Base-by-base conservation (phyloP, 108 stramenopile species). In the Discostella pseudostelligera region DNA sequence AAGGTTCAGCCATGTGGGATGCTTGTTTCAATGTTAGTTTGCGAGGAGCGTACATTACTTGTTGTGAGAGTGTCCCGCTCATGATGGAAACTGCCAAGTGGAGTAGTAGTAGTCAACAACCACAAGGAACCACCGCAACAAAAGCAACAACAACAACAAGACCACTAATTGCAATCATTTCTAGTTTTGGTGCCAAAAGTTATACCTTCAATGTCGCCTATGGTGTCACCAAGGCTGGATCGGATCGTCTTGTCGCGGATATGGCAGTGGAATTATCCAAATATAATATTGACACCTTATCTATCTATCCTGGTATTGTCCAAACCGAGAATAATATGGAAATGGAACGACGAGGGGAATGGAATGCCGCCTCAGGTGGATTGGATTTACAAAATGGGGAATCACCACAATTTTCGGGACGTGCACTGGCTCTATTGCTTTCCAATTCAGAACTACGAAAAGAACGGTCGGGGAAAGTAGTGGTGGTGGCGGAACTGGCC, bases 141-240 rank as follows among this genome's bases (percentile, higher is more conserved):
- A 4, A 3, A 32, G 5, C 32, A 20, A 44, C 62, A 14, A 66
- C 14, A 25, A 53, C 14, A 1, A 62, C 76, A 2, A 81, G 76
- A 19, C 93, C 93, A 3, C 60, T 92, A n/a, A 78, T 92, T 37
- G 67, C 51, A 16, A 56, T 92, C 50, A 63, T 94, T 6, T 74
- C 70, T 16, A 80, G 77, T 53, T 94, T 94, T 62, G 93, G 93
- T 12, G 93, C 90, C 8, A 77, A 79, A 36, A 62, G 77, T 24
- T 94, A 94, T 58, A 88, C 93, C 9, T 94, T 94, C 74, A 94
- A 94, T 76, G 88, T 95, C 0, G 84, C 94, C 8, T 96, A 96
- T 62, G 96, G 96, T 6, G 90, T 95, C 8, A 90, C 86, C 19
- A 96, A 96, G 63, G 90, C 91, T 2, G 96, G 71, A 7, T 67